Base-by-base conservation (phyloP, 768 basidiomycete species). In the Phaeolepiota aurea region DNA sequence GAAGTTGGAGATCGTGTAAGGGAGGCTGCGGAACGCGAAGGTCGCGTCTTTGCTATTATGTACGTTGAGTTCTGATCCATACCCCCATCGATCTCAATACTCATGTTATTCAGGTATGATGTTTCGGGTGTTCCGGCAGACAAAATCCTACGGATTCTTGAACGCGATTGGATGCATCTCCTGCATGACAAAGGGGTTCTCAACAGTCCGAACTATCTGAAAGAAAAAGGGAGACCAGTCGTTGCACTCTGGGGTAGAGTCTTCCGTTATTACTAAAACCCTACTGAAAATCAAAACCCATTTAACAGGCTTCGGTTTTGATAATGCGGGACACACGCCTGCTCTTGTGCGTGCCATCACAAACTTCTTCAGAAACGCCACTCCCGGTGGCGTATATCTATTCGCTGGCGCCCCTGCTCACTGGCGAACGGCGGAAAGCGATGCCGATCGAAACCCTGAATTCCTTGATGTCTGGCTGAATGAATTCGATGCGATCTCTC, bases 31-130 rank as follows among this genome's bases (percentile, higher is more conserved):
- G 88, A 90, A 64, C 69, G 70, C 36, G 82, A 89, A 50, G 86
- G 83, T 1, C 65, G 88, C 35, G 86, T 87, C 3, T 90, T 79
- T 57, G 82, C 87, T 9, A 82, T 89, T 46, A 91, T 91, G 88
- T 87, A 45, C 51, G 84, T 55, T 16, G 20, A 19, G 43, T 15
- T 40, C 22, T 40, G 37, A 4, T 40, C 11, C 14, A 18, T 33
- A 33, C 20, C 35, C 9, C 31, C 33, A 48, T 16, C 32, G 10
- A 10, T 40, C 44, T 32, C 32, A 31, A 28, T 10, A 15, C 33
- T 38, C 23, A 28, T 32, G 40, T 46, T 41, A 10, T 19, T 7
- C 43, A 88, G 87, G 86, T 89, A 90, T 54, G 87, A 90, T 55
- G 78, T 90, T 2, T 75, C 84, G 5, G 83, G 85, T 14, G 78